Evolutionary conservation across 1,284 basidiomycete genomes (phyloP).

Genomic region (Trichosporon coremiiforme): DNA sequence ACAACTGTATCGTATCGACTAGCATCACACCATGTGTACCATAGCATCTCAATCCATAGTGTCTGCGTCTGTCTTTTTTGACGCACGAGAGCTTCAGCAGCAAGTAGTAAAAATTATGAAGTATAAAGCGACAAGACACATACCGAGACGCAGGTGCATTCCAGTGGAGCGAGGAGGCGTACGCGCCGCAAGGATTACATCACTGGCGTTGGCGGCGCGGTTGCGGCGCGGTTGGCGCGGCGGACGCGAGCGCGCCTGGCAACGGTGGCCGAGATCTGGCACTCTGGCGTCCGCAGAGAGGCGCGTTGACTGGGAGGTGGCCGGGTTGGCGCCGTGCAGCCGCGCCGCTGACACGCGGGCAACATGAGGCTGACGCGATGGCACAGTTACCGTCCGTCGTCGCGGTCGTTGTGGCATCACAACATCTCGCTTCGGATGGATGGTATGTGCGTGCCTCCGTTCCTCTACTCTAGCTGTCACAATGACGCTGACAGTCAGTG

Average conservation of each 20-base stretch:
- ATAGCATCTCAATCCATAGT: neutral
- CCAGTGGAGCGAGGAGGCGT: conserved; percentile 6
- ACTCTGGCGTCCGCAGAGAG: neutral
- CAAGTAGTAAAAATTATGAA: neutral
- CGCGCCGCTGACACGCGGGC: neutral
- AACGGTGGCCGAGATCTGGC: neutral
- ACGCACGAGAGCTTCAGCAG: neutral
- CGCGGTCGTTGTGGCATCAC: no score
- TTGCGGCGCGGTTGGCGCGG: no score
- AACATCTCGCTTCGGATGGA: neutral
- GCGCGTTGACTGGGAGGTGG: no score
- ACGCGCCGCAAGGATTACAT: neutral
- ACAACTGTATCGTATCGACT: conserved; percentile 12
- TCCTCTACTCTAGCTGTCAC: no score
- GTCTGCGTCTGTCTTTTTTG: neutral
- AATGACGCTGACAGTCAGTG: neutral
- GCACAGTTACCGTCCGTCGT: neutral
- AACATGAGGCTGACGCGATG: conserved; percentile 1
- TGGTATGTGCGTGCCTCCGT: neutral
- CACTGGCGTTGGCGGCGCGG: conserved; percentile 2
- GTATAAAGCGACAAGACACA: neutral
- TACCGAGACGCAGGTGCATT: neutral
- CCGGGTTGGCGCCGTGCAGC: neutral
- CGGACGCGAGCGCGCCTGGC: neutral
- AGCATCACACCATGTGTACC: neutral